Conservation (phyloP, 2,329 filamentous ascomycete genomes). For the Pseudogymnoascus sp. region DNA sequence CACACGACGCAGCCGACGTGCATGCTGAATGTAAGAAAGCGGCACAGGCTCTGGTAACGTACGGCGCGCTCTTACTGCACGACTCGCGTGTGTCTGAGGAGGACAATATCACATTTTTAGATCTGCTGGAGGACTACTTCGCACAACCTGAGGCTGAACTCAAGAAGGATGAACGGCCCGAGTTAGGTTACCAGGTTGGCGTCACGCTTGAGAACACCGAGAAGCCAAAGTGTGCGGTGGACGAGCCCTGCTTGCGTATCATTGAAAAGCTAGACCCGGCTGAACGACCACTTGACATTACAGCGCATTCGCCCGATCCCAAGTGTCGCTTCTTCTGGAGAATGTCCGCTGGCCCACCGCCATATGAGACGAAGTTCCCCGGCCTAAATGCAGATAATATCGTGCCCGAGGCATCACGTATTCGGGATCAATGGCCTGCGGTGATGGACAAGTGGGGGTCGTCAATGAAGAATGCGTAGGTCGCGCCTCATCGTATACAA, state of each 20-base stretch:
- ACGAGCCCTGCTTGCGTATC: conserved; percentile 50
- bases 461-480: conserved; percentile 49
- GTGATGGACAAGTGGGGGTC: conserved; percentile 35
- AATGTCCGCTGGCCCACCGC: conserved; percentile 43
- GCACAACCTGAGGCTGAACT: conserved; percentile 44
- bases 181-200: conserved; percentile 52
- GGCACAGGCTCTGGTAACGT: conserved; percentile 48
- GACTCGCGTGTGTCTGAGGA: conserved; percentile 48
- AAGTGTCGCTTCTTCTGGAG: conserved; percentile 58
- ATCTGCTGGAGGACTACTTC: conserved; percentile 58
- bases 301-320: conserved; percentile 48
- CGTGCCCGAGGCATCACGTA: conserved; percentile 40
- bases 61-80: conserved; percentile 51
- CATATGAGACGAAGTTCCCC: conserved; percentile 47
- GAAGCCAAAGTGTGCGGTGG: conserved; percentile 54
- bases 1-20: conserved; percentile 35
- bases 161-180: conserved; percentile 45
- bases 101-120: conserved; percentile 49
- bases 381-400: conserved; percentile 48
- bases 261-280: conserved; percentile 45
- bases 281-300: conserved; percentile 50
- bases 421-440: conserved; percentile 30
- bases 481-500: conserved; percentile 43
- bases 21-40: conserved; percentile 45
- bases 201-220: conserved; percentile 56